Base-by-base conservation (phyloP, 2,329 filamentous ascomycete species). In the Westerdykella aurantiaca region DNA sequence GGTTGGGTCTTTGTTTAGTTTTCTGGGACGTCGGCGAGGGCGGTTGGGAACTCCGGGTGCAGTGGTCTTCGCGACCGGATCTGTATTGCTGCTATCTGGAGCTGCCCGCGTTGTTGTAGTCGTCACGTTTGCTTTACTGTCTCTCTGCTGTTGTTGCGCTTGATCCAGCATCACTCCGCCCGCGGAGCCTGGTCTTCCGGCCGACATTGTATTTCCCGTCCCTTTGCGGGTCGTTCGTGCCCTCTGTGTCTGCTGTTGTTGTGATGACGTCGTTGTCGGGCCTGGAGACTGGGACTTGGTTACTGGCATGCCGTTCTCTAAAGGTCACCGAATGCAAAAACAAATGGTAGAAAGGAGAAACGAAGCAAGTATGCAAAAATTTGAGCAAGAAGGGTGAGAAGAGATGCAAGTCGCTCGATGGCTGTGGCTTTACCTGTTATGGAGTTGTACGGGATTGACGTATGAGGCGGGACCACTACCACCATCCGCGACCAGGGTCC, bases 371-470 rank as follows among this genome's bases (percentile, higher is more conserved):
- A 29, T 42, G 25, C n/a, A 16, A 37, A 41, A 11, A 22, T 11
- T 33, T 33, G 10, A 34, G 13, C 31, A 12, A 34, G 21, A 40
- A 33, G 38, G 38, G 13, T 17, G n/a, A n/a, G n/a, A n/a, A 41
- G 18, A 42, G n/a, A 31, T 33, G 34, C 13, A 22, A 12, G 37
- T 22, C 38, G 22, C 13, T 29, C 25, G 37, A 31, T 34, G 21
- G 13, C n/a, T 33, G 34, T 34, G 33, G 39, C 42, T 37, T 46
- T 38, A 60, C 56, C 61, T 56, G 58, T 53, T 44, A 63, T 43
- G 46, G 57, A 49, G 56, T 63, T 51, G 57, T 51, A 56, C 53
- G 39, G 38, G 50, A 45, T 57, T 66, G 63, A 65, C 62, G 62
- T 65, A 66, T 57, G 55, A 60, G 58, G 58, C 53, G 52, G 52